These are phyloP conservation scores for Naganishia onofrii DNA, from an alignment of 768 basidiomycete species.

Conservation along the genomic window DNA sequence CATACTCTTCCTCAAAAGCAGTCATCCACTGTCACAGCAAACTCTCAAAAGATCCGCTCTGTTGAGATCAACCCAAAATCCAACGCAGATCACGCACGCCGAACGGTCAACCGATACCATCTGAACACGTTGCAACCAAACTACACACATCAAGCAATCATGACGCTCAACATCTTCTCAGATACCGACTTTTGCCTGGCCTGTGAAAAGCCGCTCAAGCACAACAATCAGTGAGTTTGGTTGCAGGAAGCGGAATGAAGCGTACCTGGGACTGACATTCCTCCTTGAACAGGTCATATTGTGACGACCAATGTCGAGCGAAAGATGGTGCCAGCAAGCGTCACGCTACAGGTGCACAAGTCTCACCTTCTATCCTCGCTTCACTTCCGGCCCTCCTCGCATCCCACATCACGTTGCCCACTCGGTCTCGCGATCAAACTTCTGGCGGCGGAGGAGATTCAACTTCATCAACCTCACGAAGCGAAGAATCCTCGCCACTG, in stretches of 20 bases:
- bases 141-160: constrained; percentile 18
- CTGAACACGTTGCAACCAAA: not conserved
- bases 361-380: constrained; percentile 31
- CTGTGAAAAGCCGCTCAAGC: constrained; percentile 32
- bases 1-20: not conserved
- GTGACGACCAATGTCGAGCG: constrained; percentile 30
- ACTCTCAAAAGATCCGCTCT: constrained; percentile 4
- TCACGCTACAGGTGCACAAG: constrained; percentile 11
- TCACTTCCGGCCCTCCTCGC: constrained; percentile 32
- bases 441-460: constrained; percentile 10
- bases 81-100: constrained; percentile 6
- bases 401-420: constrained; percentile 27
- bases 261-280: not conserved
- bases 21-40: not conserved
- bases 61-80: constrained; percentile 11
- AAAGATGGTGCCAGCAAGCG: constrained; percentile 24
- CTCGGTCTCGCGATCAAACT: constrained; percentile 22
- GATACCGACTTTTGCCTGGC: constrained; percentile 31
- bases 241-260: not conserved
- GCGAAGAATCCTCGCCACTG: constrained; percentile 27
- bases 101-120: constrained; percentile 16
- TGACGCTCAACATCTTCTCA: constrained; percentile 32
- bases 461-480: constrained; percentile 33
- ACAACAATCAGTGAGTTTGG: constrained; percentile 30
- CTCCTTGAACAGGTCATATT: constrained; percentile 25